Conservation (phyloP, 176 grass and related monocot species). For the Lolium rigidum region DNA sequence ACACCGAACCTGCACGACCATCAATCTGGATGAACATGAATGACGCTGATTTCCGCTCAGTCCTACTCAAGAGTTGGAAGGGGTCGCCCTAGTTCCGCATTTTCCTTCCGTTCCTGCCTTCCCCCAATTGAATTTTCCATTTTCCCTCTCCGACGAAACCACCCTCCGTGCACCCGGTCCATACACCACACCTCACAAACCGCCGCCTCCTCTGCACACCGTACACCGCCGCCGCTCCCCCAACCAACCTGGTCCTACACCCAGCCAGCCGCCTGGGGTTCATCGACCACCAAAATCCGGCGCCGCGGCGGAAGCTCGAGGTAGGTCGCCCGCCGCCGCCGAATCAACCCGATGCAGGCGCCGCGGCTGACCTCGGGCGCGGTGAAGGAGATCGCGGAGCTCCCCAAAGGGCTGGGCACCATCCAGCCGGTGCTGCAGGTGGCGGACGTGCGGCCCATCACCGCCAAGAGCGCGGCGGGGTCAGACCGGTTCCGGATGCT, state of each 20-base stretch:
- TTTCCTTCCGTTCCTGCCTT: no score
- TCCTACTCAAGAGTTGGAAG: no score
- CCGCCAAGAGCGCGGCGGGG: conserved; percentile 35
- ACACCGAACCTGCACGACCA: no score
- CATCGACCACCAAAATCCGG: background rate
- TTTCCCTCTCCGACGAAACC: background rate
- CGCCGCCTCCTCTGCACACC: background rate
- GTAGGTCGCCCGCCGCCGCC: background rate
- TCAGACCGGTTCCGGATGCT: conserved; percentile 83
- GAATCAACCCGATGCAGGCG: conserved; percentile 25
- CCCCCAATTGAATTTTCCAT: background rate
- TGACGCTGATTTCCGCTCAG: no score
- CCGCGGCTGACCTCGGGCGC: conserved; percentile 49
- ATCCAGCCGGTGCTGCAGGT: conserved; percentile 82
- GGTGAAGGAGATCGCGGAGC: conserved; percentile 57
- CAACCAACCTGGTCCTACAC: no score
- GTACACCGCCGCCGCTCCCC: background rate
- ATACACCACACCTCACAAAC: background rate
- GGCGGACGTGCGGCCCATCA: conserved; percentile 59
- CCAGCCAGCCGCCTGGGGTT: background rate
- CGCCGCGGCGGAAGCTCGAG: background rate
- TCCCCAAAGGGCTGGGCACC: conserved; percentile 35
- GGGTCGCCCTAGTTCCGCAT: no score
- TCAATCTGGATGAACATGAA: no score
- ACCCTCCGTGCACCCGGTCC: background rate